Percentiles rank a stretch among this genome's conserved stretches.
These are phyloP conservation scores for Colletotrichum shisoi DNA, from an alignment of 2,329 filamentous ascomycete genomes.

Conservation along the genomic window DNA sequence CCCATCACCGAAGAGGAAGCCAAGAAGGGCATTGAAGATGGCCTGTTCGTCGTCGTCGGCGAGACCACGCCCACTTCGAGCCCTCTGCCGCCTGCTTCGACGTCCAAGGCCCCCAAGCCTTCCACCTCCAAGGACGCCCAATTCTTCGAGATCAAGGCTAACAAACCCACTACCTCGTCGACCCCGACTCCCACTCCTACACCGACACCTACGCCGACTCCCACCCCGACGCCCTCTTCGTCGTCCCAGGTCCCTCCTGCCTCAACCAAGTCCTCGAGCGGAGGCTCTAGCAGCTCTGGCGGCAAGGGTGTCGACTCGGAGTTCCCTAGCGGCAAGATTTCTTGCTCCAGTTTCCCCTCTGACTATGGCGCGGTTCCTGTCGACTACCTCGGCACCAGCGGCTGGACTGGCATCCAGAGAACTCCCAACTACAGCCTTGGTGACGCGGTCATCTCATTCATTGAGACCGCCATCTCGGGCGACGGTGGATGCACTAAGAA, in stretches of 20 bases:
- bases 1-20: slow-evolving; percentile 70
- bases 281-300: slow-evolving; percentile 42
- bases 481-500: slow-evolving; percentile 64
- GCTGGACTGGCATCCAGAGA: slow-evolving; percentile 82
- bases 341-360: slow-evolving; percentile 78
- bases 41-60: slow-evolving; percentile 72
- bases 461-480: slow-evolving; percentile 69
- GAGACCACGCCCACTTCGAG: slow-evolving; percentile 63
- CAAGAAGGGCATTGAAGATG: slow-evolving; percentile 73
- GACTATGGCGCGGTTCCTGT: slow-evolving; percentile 80
- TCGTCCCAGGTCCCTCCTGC: slow-evolving; percentile 43
- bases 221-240: slow-evolving; percentile 38
- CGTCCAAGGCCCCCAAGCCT: slow-evolving; percentile 46
- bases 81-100: slow-evolving; percentile 53
- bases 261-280: slow-evolving; percentile 43
- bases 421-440: slow-evolving; percentile 60
- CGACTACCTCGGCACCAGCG: slow-evolving; percentile 72
- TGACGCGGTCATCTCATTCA: slow-evolving; percentile 67
- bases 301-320: slow-evolving; percentile 66
- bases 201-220: slow-evolving; percentile 42
- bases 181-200: slow-evolving; percentile 44
- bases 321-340: slow-evolving; percentile 78
- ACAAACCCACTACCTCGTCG: slow-evolving; percentile 48
- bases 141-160: slow-evolving; percentile 59
- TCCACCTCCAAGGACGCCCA: slow-evolving; percentile 53